A percentile compares a stretch with the other conserved stretches of the same genome.
These are phyloP conservation scores for Diaporthe eres DNA, from an alignment of 2,329 filamentous ascomycete species.

Conservation along the genomic window DNA sequence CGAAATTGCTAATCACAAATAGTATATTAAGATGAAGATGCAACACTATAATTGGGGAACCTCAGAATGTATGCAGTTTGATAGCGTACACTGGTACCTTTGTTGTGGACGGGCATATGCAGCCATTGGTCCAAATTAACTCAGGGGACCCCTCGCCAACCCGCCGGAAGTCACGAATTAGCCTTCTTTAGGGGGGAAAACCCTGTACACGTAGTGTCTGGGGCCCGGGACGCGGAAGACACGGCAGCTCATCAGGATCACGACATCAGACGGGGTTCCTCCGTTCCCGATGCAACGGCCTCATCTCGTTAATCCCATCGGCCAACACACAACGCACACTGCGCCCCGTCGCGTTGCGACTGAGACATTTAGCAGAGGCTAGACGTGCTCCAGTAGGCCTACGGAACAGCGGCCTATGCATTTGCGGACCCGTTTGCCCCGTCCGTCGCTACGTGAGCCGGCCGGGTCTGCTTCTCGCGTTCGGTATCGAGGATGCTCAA, in stretches of 20 bases:
- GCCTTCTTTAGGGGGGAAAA: too few relatives aligned
- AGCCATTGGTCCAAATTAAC: too few relatives aligned
- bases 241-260: constrained; percentile 25
- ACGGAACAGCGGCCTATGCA: constrained; percentile 2
- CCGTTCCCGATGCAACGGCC: constrained; percentile 27
- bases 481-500: constrained; percentile 16
- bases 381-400: constrained; percentile 12
- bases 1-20: too few relatives aligned
- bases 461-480: background rate
- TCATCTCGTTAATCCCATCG: constrained; percentile 30
- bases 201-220: background rate
- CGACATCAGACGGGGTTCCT: constrained; percentile 12
- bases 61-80: too few relatives aligned
- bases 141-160: too few relatives aligned
- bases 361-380: constrained; percentile 24
- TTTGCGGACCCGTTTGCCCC: constrained; percentile 9
- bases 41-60: too few relatives aligned
- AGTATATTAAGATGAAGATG: too few relatives aligned
- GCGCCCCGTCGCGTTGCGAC: constrained; percentile 12
- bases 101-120: too few relatives aligned
- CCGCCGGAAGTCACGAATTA: too few relatives aligned
- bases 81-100: too few relatives aligned
- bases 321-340: constrained; percentile 10
- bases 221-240: constrained; percentile 28
- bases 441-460: background rate